These are phyloP conservation scores for Sporothrix luriei DNA, from an alignment of 2,329 filamentous ascomycete genomes.

Conservation along the genomic window DNA sequence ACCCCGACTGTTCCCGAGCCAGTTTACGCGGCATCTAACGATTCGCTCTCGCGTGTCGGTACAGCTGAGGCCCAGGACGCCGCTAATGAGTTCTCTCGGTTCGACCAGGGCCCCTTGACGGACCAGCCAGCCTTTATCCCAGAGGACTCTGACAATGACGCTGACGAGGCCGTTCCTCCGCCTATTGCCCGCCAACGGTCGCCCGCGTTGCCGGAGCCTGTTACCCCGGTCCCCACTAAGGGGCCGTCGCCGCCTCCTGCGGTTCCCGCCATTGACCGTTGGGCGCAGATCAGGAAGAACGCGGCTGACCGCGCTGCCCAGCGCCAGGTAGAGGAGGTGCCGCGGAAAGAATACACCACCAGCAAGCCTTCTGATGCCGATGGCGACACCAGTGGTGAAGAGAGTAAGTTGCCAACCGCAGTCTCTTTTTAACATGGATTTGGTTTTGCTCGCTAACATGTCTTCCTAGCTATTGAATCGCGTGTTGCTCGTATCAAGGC, in stretches of 20 bases:
- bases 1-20: conserved; percentile 41
- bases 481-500: conserved; percentile 97
- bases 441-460: conserved; percentile 38
- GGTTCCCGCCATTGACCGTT: conserved; percentile 67
- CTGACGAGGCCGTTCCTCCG: conserved; percentile 54
- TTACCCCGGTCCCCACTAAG: neutral
- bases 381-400: conserved; percentile 92
- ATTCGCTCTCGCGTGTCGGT: conserved; percentile 61
- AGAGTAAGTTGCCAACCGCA: conserved; percentile 65
- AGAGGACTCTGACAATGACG: conserved; percentile 54
- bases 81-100: conserved; percentile 64
- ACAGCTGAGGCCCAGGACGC: conserved; percentile 62
- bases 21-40: conserved; percentile 50
- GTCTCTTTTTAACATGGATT: neutral
- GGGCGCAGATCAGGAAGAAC: conserved; percentile 95
- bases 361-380: conserved; percentile 65
- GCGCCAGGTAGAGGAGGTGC: conserved; percentile 67
- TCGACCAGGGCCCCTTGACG: conserved; percentile 84
- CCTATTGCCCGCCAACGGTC: conserved; percentile 53
- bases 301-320: conserved; percentile 77
- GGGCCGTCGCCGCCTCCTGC: neutral
- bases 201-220: conserved; percentile 27
- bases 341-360: conserved; percentile 58
- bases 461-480: conserved; percentile 77
- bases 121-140: conserved; percentile 84